These are phyloP conservation scores for Stephania cephalantha DNA, from an alignment of 164 flowering plant species.

Conservation along the genomic window DNA sequence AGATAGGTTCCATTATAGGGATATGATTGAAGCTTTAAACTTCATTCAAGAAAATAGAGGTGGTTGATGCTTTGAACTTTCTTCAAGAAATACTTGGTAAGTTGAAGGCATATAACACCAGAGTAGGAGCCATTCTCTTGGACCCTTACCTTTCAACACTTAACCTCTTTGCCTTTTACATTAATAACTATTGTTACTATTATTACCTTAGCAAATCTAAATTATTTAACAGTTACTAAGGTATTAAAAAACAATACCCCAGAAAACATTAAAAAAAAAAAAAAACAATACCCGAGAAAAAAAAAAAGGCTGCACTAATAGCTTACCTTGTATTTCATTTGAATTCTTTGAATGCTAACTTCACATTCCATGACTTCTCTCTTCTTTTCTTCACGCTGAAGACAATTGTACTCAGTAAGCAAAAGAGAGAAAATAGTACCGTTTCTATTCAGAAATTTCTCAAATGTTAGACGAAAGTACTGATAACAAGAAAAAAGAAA, in stretches of 20 bases:
- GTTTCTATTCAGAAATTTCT: neutral
- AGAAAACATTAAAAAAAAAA: neutral
- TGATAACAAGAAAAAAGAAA: conserved; percentile 2
- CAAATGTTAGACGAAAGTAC: neutral
- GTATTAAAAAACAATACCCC: neutral
- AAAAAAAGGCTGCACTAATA: neutral
- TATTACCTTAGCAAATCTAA: no score
- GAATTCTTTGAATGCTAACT: conserved; percentile 80
- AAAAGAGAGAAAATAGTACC: neutral
- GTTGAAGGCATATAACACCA: no score
- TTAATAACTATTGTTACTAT: neutral
- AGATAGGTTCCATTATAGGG: no score
- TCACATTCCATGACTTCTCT: conserved; percentile 88
- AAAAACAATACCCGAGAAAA: neutral
- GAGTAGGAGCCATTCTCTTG: no score
- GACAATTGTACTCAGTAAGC: conserved; percentile 8
- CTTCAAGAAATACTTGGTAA: no score
- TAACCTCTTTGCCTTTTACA: neutral
- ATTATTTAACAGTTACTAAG: no score
- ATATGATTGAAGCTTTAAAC: no score
- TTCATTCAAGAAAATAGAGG: no score
- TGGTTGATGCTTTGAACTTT: no score
- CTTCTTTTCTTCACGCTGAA: conserved; percentile 96
- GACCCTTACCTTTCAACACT: neutral
- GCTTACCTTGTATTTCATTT: conserved; percentile 74